A percentile compares a stretch with the other conserved stretches of the same genome.
phyloP scores from a whole-genome alignment of 169 alveolate genomes.

The Plasmodium billcollinsi region DNA sequence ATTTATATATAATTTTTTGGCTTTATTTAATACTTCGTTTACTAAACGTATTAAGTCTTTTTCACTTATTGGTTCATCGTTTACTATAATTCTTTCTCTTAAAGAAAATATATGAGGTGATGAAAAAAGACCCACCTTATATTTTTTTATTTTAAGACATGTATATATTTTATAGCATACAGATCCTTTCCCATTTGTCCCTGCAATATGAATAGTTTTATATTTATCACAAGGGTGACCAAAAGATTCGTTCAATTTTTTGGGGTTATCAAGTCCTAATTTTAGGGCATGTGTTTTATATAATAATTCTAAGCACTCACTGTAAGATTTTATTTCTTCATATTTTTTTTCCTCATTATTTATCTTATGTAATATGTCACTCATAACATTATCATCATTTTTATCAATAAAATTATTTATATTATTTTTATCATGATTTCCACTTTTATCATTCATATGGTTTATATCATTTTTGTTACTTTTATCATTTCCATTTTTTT shows the following conservation, averaged over 20 bases:
- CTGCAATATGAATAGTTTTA: constrained; percentile 91
- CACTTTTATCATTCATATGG: too few species aligned
- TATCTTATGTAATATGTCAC: too few species aligned
- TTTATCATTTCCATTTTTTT: too few species aligned
- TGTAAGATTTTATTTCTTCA: constrained; percentile 34
- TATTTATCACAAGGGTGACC: constrained; percentile 85
- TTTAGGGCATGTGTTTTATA: constrained; percentile 58
- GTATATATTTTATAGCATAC: constrained; percentile 86
- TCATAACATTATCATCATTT: too few species aligned
- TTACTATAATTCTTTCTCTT: constrained; percentile 90
- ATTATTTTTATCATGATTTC: too few species aligned
- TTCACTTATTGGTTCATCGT: constrained; percentile 78
- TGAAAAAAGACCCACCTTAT: constrained; percentile 88
- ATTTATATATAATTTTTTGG: constrained; percentile 70
- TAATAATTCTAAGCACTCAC: constrained; percentile 45
- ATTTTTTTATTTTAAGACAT: constrained; percentile 82
- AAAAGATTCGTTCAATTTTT: constrained; percentile 59
- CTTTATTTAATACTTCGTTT: constrained; percentile 49
- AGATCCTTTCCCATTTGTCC: constrained; percentile 95
- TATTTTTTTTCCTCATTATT: background rate
- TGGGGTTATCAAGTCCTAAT: constrained; percentile 41
- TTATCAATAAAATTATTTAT: too few species aligned
- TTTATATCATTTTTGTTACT: too few species aligned
- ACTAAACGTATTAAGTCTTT: constrained; percentile 67
- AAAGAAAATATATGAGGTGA: constrained; percentile 93